A percentile compares a stretch with the other conserved stretches of the same genome.
Evolutionary conservation across 768 basidiomycete species (phyloP).

Genomic region (Boletus vinaceobasis): DNA sequence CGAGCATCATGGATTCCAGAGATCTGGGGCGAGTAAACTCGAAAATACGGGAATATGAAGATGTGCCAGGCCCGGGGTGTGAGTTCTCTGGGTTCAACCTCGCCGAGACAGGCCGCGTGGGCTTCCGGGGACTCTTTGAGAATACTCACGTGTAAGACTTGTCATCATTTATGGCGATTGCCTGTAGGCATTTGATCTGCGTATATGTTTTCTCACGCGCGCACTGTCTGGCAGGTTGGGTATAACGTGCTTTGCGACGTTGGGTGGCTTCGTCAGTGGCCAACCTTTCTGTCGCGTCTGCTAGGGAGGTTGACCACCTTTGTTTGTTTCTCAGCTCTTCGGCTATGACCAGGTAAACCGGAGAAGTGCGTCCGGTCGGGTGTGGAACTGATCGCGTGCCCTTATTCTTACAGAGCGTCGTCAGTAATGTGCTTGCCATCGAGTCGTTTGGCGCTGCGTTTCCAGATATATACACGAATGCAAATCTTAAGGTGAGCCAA

Average conservation of each 20-base stretch:
- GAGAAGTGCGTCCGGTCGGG: not conserved
- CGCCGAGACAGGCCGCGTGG: slow-evolving; percentile 15
- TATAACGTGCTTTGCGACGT: slow-evolving; percentile 30
- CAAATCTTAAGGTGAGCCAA: slow-evolving; percentile 21
- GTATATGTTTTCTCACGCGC: not conserved
- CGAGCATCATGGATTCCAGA: slow-evolving; percentile 15
- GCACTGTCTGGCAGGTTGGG: slow-evolving; percentile 20
- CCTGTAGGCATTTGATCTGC: not conserved
- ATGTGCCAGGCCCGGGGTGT: not conserved
- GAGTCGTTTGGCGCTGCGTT: slow-evolving; percentile 34
- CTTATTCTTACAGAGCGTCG: slow-evolving; percentile 24
- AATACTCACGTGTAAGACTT: slow-evolving; percentile 28
- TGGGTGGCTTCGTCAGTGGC: slow-evolving; percentile 31
- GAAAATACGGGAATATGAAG: slow-evolving; percentile 2
- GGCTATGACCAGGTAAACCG: slow-evolving; percentile 29
- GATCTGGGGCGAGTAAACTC: not conserved
- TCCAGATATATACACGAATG: slow-evolving; percentile 28
- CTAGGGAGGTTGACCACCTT: not conserved
- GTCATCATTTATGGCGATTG: not conserved
- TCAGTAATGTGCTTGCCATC: slow-evolving; percentile 32
- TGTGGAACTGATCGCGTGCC: not conserved
- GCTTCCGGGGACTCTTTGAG: slow-evolving; percentile 28
- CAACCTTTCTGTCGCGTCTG: not conserved
- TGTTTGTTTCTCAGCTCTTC: slow-evolving; percentile 21
- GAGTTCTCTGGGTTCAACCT: slow-evolving; percentile 9